Conservation (phyloP, 805 yeast genomes). For the Suhomyces sp. region DNA sequence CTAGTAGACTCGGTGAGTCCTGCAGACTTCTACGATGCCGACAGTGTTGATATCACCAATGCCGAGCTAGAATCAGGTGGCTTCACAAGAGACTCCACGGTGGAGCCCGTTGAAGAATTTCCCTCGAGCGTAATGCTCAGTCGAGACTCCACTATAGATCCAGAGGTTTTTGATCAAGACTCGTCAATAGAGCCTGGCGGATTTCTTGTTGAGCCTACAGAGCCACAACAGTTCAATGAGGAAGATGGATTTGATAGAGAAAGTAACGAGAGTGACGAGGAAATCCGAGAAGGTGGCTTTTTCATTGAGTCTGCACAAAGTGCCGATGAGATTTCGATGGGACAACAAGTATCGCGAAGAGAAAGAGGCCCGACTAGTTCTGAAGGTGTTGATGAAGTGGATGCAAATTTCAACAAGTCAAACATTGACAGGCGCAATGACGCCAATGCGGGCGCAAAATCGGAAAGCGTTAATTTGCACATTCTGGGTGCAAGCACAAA, state of each 20-base stretch:
- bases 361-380: neutral
- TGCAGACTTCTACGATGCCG: neutral
- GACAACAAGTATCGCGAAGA: neutral
- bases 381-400: neutral
- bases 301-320: conserved; percentile 10
- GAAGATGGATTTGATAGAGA: neutral
- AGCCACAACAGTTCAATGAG: neutral
- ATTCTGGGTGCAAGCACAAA: neutral
- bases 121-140: neutral
- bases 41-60: neutral
- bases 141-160: neutral
- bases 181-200: neutral
- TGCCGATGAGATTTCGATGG: conserved; percentile 17
- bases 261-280: conserved; percentile 2
- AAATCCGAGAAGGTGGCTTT: conserved; percentile 7
- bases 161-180: neutral
- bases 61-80: neutral
- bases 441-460: neutral
- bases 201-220: neutral
- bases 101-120: neutral
- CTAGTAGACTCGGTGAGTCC: neutral
- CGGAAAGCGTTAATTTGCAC: neutral
- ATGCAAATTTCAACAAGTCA: neutral
- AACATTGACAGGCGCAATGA: neutral
- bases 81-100: neutral